These are phyloP conservation scores for Camellia lanceoleosa DNA, from an alignment of 148 eudicot genomes.

Conservation along the genomic window DNA sequence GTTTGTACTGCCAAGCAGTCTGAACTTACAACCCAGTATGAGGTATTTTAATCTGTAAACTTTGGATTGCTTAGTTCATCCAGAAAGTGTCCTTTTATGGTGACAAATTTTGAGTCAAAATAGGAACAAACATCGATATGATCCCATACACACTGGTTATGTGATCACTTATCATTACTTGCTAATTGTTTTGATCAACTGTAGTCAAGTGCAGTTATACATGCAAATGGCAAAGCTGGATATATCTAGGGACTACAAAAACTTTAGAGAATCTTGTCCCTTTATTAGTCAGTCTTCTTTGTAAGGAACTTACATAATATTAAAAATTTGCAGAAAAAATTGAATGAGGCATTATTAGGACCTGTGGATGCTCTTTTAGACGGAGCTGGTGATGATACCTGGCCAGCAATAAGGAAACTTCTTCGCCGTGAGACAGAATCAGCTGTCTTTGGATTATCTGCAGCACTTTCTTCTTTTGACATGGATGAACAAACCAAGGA, in stretches of 20 bases:
- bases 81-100: neutral
- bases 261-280: neutral
- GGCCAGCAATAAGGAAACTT: slow-evolving; percentile 92
- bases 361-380: slow-evolving; percentile 96
- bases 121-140: too few relatives aligned
- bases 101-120: neutral
- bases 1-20: slow-evolving; percentile 78
- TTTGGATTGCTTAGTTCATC: neutral
- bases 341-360: slow-evolving; percentile 73
- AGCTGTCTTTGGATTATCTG: slow-evolving; percentile 68
- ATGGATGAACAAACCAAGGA: slow-evolving; percentile 64
- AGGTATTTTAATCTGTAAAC: slow-evolving; percentile 41
- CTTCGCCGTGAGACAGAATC: slow-evolving; percentile 70
- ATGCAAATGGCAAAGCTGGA: neutral
- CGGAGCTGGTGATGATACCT: slow-evolving; percentile 82
- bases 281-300: neutral
- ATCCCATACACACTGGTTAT: neutral
- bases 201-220: neutral
- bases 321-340: slow-evolving; percentile 51
- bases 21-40: slow-evolving; percentile 74
- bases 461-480: slow-evolving; percentile 75
- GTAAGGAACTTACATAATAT: slow-evolving; percentile 4
- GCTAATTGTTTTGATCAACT: neutral
- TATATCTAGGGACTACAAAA: neutral
- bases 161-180: neutral